phyloP scores from a whole-genome alignment of 306 rosid species.

The Ziziphus jujuba region DNA sequence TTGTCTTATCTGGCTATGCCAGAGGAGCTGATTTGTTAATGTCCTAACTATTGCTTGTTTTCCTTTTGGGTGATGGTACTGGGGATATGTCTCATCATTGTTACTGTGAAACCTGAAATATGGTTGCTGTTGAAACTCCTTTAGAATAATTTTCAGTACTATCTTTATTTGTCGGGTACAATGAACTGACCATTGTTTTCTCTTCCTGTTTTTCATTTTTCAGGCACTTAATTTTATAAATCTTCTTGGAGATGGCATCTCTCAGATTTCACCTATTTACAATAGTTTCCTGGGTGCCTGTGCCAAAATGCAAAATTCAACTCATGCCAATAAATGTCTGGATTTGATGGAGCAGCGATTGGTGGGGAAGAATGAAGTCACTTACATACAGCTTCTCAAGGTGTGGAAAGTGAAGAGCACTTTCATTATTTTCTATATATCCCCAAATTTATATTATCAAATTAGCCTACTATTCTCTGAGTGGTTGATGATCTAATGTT shows the following conservation, averaged over 20 bases:
- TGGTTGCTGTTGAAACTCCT: not conserved
- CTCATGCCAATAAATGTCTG: conserved; percentile 68
- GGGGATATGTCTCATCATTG: not conserved
- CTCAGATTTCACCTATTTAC: conserved; percentile 45
- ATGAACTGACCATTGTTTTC: conserved; percentile 20
- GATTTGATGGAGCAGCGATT: conserved; percentile 68
- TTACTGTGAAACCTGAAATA: not conserved
- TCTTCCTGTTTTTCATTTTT: conserved; percentile 25
- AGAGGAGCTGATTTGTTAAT: not conserved
- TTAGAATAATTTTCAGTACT: not conserved
- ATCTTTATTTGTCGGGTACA: conserved; percentile 4
- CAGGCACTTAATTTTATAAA: conserved; percentile 72
- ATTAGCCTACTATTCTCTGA: not conserved
- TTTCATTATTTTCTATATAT: conserved; percentile 7
- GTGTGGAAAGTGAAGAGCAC: conserved; percentile 38
- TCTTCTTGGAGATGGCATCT: conserved; percentile 47
- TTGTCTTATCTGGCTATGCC: not conserved
- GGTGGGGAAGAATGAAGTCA: conserved; percentile 74
- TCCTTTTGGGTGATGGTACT: not conserved
- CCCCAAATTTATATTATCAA: conserved; percentile 19
- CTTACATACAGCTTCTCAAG: conserved; percentile 73
- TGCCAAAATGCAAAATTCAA: conserved; percentile 34
- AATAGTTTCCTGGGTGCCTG: conserved; percentile 63
- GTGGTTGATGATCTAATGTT: conserved; percentile 8
- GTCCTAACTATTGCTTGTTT: not conserved